phyloP scores from a whole-genome alignment of 1,284 basidiomycete species.

The Blastosporella zonata region DNA sequence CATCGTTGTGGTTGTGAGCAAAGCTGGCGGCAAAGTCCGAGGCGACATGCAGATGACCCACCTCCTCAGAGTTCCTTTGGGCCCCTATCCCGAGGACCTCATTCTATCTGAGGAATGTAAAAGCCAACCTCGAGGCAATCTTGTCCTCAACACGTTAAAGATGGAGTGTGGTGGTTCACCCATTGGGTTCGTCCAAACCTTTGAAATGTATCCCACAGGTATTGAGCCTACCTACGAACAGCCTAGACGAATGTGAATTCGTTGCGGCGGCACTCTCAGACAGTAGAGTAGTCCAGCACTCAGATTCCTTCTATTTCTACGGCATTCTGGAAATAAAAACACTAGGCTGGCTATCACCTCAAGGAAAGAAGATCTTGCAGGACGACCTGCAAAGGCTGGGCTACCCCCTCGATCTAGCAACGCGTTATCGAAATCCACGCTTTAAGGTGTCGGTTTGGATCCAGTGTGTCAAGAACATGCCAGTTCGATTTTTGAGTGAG shows the following conservation, averaged over 20 bases:
- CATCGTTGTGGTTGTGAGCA: slow-evolving; percentile 16
- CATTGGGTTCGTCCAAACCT: slow-evolving; percentile 20
- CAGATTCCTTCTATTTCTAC: slow-evolving; percentile 37
- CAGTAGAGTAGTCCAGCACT: slow-evolving; percentile 16
- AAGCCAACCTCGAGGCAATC: too few relatives aligned
- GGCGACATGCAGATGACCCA: neutral
- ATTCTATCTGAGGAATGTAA: slow-evolving; percentile 21
- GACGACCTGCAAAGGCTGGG: slow-evolving; percentile 30
- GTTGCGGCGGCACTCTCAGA: slow-evolving; percentile 20
- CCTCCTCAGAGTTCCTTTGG: slow-evolving; percentile 26
- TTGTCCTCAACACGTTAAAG: slow-evolving; percentile 8
- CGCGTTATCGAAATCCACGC: slow-evolving; percentile 32
- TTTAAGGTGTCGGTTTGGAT: slow-evolving; percentile 33
- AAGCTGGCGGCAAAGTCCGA: slow-evolving; percentile 11
- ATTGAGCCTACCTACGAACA: slow-evolving; percentile 16
- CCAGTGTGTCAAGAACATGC: slow-evolving; percentile 38
- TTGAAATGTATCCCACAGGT: too few relatives aligned
- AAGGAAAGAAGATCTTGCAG: slow-evolving; percentile 38
- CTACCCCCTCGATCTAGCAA: neutral
- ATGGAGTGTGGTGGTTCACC: slow-evolving; percentile 19
- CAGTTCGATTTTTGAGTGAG: slow-evolving; percentile 39
- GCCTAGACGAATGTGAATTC: slow-evolving; percentile 37
- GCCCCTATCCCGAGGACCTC: slow-evolving; percentile 25
- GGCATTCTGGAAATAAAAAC: slow-evolving; percentile 43
- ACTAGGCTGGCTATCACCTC: slow-evolving; percentile 44